These are phyloP conservation scores for Irpex rosettiformis DNA, from an alignment of 1,284 basidiomycete species.

Conservation along the genomic window DNA sequence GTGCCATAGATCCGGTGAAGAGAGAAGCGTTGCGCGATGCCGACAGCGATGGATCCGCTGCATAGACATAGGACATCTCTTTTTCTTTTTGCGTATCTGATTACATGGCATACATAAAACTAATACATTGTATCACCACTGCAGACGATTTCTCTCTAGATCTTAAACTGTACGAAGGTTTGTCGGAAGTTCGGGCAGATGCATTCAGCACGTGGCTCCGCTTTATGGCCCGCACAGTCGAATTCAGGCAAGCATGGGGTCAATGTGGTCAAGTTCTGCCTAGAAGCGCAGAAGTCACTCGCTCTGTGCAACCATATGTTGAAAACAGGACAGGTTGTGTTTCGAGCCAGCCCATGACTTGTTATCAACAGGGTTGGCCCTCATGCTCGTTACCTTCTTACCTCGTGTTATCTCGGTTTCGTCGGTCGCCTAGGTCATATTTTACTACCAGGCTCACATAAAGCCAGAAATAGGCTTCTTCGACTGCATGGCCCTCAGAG, in stretches of 20 bases:
- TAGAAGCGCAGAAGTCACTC: background rate
- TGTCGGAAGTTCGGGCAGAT: background rate
- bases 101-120: constrained; percentile 5
- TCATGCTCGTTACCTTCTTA: constrained; percentile 5
- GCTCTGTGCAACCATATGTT: background rate
- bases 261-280: background rate
- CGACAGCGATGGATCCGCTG: constrained; percentile 76
- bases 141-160: constrained; percentile 5
- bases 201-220: background rate
- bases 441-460: constrained; percentile 1
- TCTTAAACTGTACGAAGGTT: background rate
- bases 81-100: constrained; percentile 9
- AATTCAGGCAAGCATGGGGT: background rate
- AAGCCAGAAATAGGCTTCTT: background rate
- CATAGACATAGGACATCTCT: constrained; percentile 38
- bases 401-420: constrained; percentile 19
- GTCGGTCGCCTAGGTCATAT: constrained; percentile 10
- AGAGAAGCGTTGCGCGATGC: constrained; percentile 47
- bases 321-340: background rate
- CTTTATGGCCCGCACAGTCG: background rate
- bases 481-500: background rate
- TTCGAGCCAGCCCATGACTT: background rate
- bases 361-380: background rate
- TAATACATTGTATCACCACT: constrained; percentile 14
- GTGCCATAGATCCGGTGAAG: constrained; percentile 53